A percentile compares a stretch with the other conserved stretches of the same genome.
Conservation (phyloP, 1,139 yeast genomes). For the Taiozyma sp. region DNA sequence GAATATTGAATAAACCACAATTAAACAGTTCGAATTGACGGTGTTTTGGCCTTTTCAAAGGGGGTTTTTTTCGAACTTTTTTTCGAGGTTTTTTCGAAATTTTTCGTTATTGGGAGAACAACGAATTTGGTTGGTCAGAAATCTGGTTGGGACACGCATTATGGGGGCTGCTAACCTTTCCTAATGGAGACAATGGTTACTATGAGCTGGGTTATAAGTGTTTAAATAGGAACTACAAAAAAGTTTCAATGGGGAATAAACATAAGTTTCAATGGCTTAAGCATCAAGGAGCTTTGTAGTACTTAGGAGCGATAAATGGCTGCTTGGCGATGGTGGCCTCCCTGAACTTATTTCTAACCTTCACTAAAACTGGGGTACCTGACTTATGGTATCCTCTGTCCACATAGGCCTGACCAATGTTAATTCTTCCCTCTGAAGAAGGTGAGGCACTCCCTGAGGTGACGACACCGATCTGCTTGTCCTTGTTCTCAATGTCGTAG, state of each 20-base stretch:
- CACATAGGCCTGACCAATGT: slow-evolving; percentile 90
- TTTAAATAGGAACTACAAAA: too few relatives aligned
- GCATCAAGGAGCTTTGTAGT: slow-evolving; percentile 41
- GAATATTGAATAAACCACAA: slow-evolving; percentile 6
- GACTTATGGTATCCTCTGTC: slow-evolving; percentile 68
- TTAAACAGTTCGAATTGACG: not conserved
- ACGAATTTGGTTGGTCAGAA: slow-evolving; percentile 18
- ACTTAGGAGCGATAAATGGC: slow-evolving; percentile 78
- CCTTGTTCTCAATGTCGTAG: slow-evolving; percentile 41
- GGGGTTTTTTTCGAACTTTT: slow-evolving; percentile 9
- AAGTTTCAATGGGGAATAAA: not conserved
- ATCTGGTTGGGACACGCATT: slow-evolving; percentile 3
- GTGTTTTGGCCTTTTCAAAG: not conserved
- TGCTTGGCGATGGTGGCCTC: slow-evolving; percentile 71
- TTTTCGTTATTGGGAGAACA: slow-evolving; percentile 1
- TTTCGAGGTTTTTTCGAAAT: slow-evolving; percentile 7
- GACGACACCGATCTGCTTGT: slow-evolving; percentile 61
- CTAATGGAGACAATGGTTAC: not conserved
- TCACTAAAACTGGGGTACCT: slow-evolving; percentile 71
- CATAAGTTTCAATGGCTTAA: not conserved
- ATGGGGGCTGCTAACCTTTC: not conserved
- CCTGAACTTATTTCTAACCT: slow-evolving; percentile 80
- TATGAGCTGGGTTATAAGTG: not conserved
- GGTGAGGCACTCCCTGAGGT: slow-evolving; percentile 95
- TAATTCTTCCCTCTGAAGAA: slow-evolving; percentile 59